A percentile compares a stretch with the other conserved stretches of the same genome.
Conservation (phyloP, 345 rosid genomes). For the Eucalyptus grandis region DNA sequence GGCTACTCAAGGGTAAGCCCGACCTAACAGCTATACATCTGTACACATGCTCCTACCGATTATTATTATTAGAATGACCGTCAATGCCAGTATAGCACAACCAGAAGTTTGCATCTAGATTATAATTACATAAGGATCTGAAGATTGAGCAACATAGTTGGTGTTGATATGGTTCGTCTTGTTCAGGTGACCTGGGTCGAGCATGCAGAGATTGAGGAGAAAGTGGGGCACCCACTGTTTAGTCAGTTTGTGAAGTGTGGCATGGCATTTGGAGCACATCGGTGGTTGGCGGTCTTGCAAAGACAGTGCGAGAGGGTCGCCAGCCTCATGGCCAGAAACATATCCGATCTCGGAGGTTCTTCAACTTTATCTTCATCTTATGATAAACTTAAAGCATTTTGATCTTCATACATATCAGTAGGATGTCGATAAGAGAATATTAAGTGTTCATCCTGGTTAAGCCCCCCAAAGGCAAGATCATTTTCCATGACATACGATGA, state of each 20-base stretch:
- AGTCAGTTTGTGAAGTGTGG: slow-evolving; percentile 34
- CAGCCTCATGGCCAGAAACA: slow-evolving; percentile 85
- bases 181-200: slow-evolving; percentile 81
- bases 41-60: neutral
- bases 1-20: slow-evolving; percentile 72
- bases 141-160: neutral
- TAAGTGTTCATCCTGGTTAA: neutral
- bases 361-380: neutral
- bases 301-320: slow-evolving; percentile 86
- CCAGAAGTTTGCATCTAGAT: neutral
- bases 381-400: neutral
- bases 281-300: slow-evolving; percentile 77
- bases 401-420: neutral
- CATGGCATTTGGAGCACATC: slow-evolving; percentile 74
- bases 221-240: slow-evolving; percentile 52
- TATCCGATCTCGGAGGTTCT: slow-evolving; percentile 77
- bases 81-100: neutral
- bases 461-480: neutral
- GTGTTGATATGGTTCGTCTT: neutral
- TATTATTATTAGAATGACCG: neutral
- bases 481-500: neutral
- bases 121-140: neutral
- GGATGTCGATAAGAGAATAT: neutral
- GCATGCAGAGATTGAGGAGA: slow-evolving; percentile 69
- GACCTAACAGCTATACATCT: neutral